phyloP scores from a whole-genome alignment of 164 flowering plant species.

The Annona cherimola region DNA sequence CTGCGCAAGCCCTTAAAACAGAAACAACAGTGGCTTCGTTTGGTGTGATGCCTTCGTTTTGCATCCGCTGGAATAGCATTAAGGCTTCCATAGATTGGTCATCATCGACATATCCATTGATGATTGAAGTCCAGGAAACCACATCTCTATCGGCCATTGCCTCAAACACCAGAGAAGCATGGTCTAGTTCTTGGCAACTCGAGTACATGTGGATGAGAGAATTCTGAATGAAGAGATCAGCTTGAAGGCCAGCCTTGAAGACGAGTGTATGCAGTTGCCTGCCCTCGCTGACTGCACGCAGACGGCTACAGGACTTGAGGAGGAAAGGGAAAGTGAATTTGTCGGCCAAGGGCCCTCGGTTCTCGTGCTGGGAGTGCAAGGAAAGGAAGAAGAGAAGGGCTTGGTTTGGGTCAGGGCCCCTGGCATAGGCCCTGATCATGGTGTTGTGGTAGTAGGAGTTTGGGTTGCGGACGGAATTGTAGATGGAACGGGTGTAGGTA shows the following conservation, averaged over 20 bases:
- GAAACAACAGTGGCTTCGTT: conserved; percentile 46
- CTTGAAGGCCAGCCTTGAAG: conserved; percentile 24
- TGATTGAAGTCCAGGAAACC: conserved; percentile 47
- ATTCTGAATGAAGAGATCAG: conserved; percentile 31
- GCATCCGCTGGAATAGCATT: conserved; percentile 32
- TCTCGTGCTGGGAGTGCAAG: neutral
- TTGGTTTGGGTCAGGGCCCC: conserved; percentile 30
- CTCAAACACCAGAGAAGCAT: conserved; percentile 30
- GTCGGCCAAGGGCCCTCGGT: conserved; percentile 28
- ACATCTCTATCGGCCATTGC: conserved; percentile 37
- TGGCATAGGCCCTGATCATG: conserved; percentile 43
- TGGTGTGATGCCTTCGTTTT: conserved; percentile 21
- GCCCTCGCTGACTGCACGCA: conserved; percentile 20
- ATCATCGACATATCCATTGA: conserved; percentile 31
- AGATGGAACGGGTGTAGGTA: conserved; percentile 38
- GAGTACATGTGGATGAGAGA: conserved; percentile 45
- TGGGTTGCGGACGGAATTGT: conserved; percentile 28
- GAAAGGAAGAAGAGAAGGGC: conserved; percentile 32
- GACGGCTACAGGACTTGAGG: conserved; percentile 33
- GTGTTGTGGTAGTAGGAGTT: conserved; percentile 50
- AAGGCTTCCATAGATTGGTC: conserved; percentile 29
- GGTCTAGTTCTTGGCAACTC: conserved; percentile 20
- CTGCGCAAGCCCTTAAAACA: conserved; percentile 41
- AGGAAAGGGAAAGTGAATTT: conserved; percentile 48
- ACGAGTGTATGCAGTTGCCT: conserved; percentile 31